These are phyloP conservation scores for Plantago lanceolata DNA, from an alignment of 305 asterid genomes.

Conservation along the genomic window DNA sequence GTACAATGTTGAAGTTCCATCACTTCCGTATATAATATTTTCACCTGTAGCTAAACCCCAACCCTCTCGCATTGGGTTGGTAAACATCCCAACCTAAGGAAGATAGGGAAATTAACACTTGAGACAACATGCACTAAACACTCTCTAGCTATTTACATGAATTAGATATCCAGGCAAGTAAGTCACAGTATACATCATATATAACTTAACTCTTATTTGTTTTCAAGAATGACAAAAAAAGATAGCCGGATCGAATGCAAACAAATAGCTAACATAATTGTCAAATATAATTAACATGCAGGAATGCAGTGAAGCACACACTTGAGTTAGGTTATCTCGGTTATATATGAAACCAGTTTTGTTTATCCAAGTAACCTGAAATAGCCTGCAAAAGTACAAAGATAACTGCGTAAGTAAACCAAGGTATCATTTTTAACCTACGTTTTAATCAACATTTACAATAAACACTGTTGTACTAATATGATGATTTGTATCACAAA, in stretches of 20 bases:
- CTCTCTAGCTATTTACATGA: too few relatives aligned
- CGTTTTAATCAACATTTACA: background rate
- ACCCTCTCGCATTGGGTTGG: conserved; percentile 75
- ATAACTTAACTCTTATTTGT: too few relatives aligned
- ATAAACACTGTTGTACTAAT: background rate
- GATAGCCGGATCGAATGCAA: background rate
- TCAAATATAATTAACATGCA: too few relatives aligned
- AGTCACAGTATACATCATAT: too few relatives aligned
- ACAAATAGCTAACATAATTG: too few relatives aligned
- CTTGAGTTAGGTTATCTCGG: conserved; percentile 57
- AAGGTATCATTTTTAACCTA: background rate
- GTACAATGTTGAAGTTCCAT: conserved; percentile 79
- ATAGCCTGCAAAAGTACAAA: conserved; percentile 26
- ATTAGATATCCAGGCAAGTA: too few relatives aligned
- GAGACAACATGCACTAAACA: too few relatives aligned
- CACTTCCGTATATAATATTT: conserved; percentile 67
- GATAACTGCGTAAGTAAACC: background rate
- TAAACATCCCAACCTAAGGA: conserved; percentile 48
- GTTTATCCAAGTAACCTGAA: conserved; percentile 76
- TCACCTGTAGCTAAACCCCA: conserved; percentile 91
- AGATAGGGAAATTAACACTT: conserved; percentile 11
- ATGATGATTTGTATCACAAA: background rate
- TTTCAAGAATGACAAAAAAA: too few relatives aligned
- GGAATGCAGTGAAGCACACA: conserved; percentile 46
- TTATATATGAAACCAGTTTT: conserved; percentile 76